A percentile compares a stretch with the other conserved stretches of the same genome.
These are phyloP conservation scores for Apophysomyces trapeziformis DNA, from an alignment of 371 early-diverging fungal genomes.

Conservation along the genomic window DNA sequence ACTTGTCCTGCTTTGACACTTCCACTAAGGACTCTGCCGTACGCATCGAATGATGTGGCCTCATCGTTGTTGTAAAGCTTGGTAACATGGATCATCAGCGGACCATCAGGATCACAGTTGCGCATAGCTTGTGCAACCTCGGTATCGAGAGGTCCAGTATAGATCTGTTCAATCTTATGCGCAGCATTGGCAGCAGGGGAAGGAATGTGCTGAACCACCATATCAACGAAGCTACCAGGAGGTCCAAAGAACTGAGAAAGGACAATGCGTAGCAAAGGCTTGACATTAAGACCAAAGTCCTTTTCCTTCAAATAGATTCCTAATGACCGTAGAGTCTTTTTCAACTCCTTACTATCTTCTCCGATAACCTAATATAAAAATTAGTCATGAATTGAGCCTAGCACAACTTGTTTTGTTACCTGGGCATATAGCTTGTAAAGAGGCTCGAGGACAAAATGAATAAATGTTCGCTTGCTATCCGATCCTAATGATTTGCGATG, in stretches of 20 bases:
- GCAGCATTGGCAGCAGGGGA: conserved; percentile 83
- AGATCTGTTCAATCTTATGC: conserved; percentile 70
- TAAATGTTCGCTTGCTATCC: conserved; percentile 81
- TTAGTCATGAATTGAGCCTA: background rate
- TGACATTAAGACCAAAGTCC: conserved; percentile 80
- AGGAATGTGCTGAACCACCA: conserved; percentile 80
- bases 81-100: conserved; percentile 89
- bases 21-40: conserved; percentile 94
- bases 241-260: conserved; percentile 91
- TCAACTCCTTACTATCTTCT: conserved; percentile 72
- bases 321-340: conserved; percentile 71
- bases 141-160: conserved; percentile 77
- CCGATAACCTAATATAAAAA: conserved; percentile 57
- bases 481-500: conserved; percentile 67
- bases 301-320: conserved; percentile 84
- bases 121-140: conserved; percentile 73
- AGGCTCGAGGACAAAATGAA: conserved; percentile 97
- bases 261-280: conserved; percentile 81
- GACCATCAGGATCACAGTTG: conserved; percentile 88
- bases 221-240: conserved; percentile 87
- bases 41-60: conserved; percentile 83
- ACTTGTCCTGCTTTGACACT: conserved; percentile 77
- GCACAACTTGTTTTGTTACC: conserved; percentile 30
- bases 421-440: conserved; percentile 94
- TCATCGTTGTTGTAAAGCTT: conserved; percentile 90